Evolutionary conservation across 2,329 filamentous ascomycete species (phyloP).

Genomic region (Colletotrichum liriopes): DNA sequence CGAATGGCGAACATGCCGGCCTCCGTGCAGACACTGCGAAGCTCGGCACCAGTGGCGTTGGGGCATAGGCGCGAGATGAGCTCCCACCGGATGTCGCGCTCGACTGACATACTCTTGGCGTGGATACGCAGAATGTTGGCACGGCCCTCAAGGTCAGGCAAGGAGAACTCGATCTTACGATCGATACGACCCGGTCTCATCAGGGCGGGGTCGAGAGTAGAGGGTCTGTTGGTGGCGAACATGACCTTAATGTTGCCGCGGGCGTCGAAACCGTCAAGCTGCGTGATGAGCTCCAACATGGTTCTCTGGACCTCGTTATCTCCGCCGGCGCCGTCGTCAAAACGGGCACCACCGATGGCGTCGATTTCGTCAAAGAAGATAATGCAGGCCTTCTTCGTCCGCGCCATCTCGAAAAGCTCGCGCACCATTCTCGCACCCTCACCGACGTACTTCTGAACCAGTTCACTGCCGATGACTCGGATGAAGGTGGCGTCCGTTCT

Average conservation of each 20-base stretch:
- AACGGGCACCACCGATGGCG: slow-evolving; percentile 94
- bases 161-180: slow-evolving; percentile 98
- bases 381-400: slow-evolving; percentile 99
- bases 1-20: slow-evolving; percentile 99
- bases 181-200: slow-evolving; percentile 99
- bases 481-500: slow-evolving; percentile 99
- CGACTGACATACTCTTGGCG: slow-evolving; percentile 99
- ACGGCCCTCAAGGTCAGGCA: slow-evolving; percentile 96
- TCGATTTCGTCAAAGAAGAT: slow-evolving; percentile 99
- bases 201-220: slow-evolving; percentile 94
- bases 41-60: slow-evolving; percentile 95
- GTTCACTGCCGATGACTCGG: slow-evolving; percentile 95
- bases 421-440: slow-evolving; percentile 98
- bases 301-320: slow-evolving; percentile 98
- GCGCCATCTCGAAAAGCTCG: slow-evolving; percentile 99
- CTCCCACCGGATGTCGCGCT: slow-evolving; percentile 99
- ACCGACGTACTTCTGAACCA: slow-evolving; percentile 99
- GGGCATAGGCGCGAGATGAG: slow-evolving; percentile 97
- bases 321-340: slow-evolving; percentile 95
- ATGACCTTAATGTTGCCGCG: slow-evolving; percentile 99
- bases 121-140: slow-evolving; percentile 98
- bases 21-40: slow-evolving; percentile 97
- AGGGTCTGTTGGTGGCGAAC: slow-evolving; percentile 98
- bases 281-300: slow-evolving; percentile 98
- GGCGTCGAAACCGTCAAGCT: slow-evolving; percentile 96